Conservation (phyloP, 2,329 filamentous ascomycete species). For the Arthrobotrys megalospora region DNA sequence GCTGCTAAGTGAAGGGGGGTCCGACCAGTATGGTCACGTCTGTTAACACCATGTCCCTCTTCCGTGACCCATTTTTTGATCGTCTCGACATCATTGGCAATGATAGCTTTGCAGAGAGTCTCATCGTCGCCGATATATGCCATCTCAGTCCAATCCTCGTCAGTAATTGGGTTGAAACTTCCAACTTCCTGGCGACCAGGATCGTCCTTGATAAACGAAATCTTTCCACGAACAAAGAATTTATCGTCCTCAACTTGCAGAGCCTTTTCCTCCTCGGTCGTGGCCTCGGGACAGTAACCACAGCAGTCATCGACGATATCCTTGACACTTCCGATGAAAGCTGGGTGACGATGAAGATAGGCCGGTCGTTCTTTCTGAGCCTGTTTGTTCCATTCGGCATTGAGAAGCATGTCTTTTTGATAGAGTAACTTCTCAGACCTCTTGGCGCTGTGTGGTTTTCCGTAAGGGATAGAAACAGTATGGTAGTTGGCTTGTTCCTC, state of each 20-base stretch:
- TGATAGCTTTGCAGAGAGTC: slow-evolving; percentile 83
- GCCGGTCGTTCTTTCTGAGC: slow-evolving; percentile 77
- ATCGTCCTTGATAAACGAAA: slow-evolving; percentile 83
- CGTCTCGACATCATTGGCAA: slow-evolving; percentile 79
- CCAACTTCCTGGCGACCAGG: slow-evolving; percentile 82
- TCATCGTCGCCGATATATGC: slow-evolving; percentile 87
- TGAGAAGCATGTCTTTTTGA: slow-evolving; percentile 84
- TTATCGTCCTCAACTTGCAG: slow-evolving; percentile 80
- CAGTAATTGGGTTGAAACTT: slow-evolving; percentile 66
- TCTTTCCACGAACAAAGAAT: slow-evolving; percentile 78
- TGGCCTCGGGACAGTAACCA: slow-evolving; percentile 79
- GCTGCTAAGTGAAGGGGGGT: slow-evolving; percentile 84
- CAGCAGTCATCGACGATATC: slow-evolving; percentile 87
- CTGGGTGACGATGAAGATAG: slow-evolving; percentile 83
- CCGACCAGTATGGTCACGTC: slow-evolving; percentile 82
- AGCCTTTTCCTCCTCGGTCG: slow-evolving; percentile 80
- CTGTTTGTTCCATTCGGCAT: slow-evolving; percentile 84
- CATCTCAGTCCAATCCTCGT: slow-evolving; percentile 73
- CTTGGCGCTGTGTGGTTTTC: slow-evolving; percentile 72
- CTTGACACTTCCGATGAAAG: slow-evolving; percentile 82
- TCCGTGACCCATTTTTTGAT: slow-evolving; percentile 80
- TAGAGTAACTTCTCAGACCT: slow-evolving; percentile 87
- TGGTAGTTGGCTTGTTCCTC: slow-evolving; percentile 85
- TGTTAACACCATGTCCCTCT: slow-evolving; percentile 79
- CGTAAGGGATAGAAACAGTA: slow-evolving; percentile 81